Evolutionary conservation across 768 basidiomycete genomes (phyloP).

Genomic region (Sporobolomyces roseus): DNA sequence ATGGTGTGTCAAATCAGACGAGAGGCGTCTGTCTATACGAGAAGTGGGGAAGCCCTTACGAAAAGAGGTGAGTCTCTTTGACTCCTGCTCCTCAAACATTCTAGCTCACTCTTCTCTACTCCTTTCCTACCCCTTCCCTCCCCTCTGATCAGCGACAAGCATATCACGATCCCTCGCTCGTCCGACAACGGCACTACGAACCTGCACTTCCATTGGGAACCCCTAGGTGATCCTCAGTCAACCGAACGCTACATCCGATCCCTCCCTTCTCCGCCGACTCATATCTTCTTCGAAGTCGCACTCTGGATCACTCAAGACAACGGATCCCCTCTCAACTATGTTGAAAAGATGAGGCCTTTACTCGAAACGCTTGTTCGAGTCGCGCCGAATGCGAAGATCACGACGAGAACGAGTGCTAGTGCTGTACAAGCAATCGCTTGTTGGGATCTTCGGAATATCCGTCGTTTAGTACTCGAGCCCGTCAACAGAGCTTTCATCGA

Average conservation of each 20-base stretch:
- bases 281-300: slow-evolving; percentile 19
- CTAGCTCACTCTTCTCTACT: too few relatives aligned
- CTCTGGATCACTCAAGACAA: slow-evolving; percentile 13
- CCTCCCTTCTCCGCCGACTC: slow-evolving; percentile 5
- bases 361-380: slow-evolving; percentile 1
- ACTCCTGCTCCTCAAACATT: neutral
- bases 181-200: neutral
- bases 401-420: slow-evolving; percentile 6
- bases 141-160: slow-evolving; percentile 5
- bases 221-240: neutral
- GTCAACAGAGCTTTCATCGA: slow-evolving; percentile 8
- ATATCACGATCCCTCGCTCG: neutral
- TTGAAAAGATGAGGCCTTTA: neutral
- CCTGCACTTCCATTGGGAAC: slow-evolving; percentile 16
- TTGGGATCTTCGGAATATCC: slow-evolving; percentile 12
- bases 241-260: neutral
- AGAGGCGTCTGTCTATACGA: neutral
- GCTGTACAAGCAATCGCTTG: slow-evolving; percentile 18
- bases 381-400: slow-evolving; percentile 4
- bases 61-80: neutral
- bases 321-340: neutral
- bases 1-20: neutral
- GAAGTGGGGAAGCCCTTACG: neutral
- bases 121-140: too few relatives aligned
- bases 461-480: slow-evolving; percentile 11